Evolutionary conservation across 208 protist genomes (phyloP), one percentile per base, ranked within the genome.

Genomic region (Leishmania mexicana): DNA sequence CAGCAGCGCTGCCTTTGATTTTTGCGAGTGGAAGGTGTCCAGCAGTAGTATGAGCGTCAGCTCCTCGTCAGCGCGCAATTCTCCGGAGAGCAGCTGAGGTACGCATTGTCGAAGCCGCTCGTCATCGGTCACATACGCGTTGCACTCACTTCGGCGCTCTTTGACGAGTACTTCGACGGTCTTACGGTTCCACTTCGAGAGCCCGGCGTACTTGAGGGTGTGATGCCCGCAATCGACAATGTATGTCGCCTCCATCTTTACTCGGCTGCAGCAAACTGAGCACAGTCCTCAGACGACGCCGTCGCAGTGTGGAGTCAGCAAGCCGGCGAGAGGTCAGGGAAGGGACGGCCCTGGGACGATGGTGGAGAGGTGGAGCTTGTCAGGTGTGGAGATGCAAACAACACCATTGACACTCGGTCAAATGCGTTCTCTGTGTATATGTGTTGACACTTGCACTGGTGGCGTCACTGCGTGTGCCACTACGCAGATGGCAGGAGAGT

Each of bases 221-320:
- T 96, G 87, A 54, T 83, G 83, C 1, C 92, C 92, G 67, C 87
- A 92, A 67, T 96, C 92, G 19, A 88, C 75, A 72, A 96, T 79
- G 83, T 85, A 85, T 7, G 82, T 89, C 8, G 71, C 71, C 45
- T 89, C 87, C 89, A 88, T 88, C 45, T 3, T n/a, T 1, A 38
- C 53, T 45, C 17, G n/a, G 51, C 3, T 11, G 49, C n/a, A 38
- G 15, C 2, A 28, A 53, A 1, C 19, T 13, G 42, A 47, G 24
- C 68, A 51, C 3, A 11, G 45, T 35, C 28, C 42, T 51, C 3
- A 31, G 24, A 53, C 13, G 21, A 51, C 10, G 10, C 38, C 5
- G 8, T 73, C 35, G 15, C 77, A 11, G 6, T 79, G 62, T 49
- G 53, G 19, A 38, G 17, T 45, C 45, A 0, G 45, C 1, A 28